Base-by-base conservation (phyloP, 1,284 basidiomycete species). In the Rhodofomes roseus region DNA sequence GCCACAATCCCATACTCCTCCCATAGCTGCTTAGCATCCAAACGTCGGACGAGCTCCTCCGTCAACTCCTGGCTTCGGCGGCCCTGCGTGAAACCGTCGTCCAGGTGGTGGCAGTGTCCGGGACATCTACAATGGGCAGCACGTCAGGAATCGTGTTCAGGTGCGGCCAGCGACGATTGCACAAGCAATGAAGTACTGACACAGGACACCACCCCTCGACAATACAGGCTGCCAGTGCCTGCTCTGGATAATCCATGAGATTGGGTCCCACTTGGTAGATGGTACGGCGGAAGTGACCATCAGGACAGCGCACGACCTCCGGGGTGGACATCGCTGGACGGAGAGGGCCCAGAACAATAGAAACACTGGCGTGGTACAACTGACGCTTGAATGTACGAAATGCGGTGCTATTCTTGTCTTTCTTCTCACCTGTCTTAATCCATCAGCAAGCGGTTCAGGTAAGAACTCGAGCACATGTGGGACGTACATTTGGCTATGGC, bases 241-340 rank as follows among this genome's bases (percentile, higher is more conserved):
- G 71, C 54, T 73, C 68, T 1, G 69, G 70, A 57, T 73, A 73
- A 46, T 73, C 71, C 1, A 68, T 65, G 23, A 73, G 71, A 54
- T 70, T 70, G 7, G 68, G 68, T 2, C 69, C 71, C 29, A 73
- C 36, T 4, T 66, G 62, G 56, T 65, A 71, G 14, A 73, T 65
- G 1, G 61, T 57, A 2, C 51, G 51, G 11, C 62, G 58, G 52
- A 55, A 71, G 46, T 71, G 66, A 2, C 62, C 62, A 52, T 73
- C 70, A 0, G 60, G 29, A 54, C 71, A 73, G 8, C 37, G 57
- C 0, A 63, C 53, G 1, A 71, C 55, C 20, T 69, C 62, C 2
- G 68, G 68, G 0, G 25, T 62, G 18, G 57, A 62, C 66, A 72
- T 71, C 9, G 23, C 60, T 0, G 63, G 59, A 14, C 52, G 56